Conservation (phyloP, 2,329 filamentous ascomycete species). For the Fusarium sp. region DNA sequence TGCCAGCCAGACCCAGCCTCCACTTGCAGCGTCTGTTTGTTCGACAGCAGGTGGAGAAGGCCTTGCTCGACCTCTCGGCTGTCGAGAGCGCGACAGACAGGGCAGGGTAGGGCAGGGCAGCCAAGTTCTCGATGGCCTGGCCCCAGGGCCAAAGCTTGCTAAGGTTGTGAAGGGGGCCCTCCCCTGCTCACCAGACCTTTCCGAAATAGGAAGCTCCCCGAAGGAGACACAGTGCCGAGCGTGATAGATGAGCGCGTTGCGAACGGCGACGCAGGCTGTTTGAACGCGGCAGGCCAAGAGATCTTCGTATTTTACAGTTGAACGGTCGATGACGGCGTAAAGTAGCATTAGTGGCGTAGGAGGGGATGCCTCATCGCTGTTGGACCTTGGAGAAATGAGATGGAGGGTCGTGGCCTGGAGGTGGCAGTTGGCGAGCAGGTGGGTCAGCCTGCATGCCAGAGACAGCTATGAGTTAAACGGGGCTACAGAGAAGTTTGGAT, state of each 20-base stretch:
- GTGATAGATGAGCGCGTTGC: background rate
- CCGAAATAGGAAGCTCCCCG: slow-evolving; percentile 44
- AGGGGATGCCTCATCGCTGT: background rate
- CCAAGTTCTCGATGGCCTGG: slow-evolving; percentile 1
- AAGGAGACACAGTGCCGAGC: slow-evolving; percentile 39
- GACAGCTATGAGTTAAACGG: slow-evolving; percentile 20
- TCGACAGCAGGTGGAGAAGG: slow-evolving; percentile 26
- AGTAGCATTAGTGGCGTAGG: slow-evolving; percentile 32
- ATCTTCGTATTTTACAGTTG: slow-evolving; percentile 8
- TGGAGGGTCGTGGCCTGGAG: slow-evolving; percentile 14
- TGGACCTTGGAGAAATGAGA: slow-evolving; percentile 3
- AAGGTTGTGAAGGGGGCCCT: slow-evolving; percentile 27
- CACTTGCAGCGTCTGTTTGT: slow-evolving; percentile 19
- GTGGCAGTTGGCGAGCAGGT: slow-evolving; percentile 1
- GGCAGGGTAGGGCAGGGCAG: background rate
- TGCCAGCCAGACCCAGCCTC: slow-evolving; percentile 34
- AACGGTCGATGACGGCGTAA: slow-evolving; percentile 26
- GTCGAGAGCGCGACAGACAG: slow-evolving; percentile 10
- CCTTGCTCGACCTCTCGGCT: slow-evolving; percentile 9
- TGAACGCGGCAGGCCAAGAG: slow-evolving; percentile 11
- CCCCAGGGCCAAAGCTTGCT: slow-evolving; percentile 27
- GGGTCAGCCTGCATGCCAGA: slow-evolving; percentile 30
- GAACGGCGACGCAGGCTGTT: slow-evolving; percentile 10
- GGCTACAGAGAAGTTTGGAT: slow-evolving; percentile 10
- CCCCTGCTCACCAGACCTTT: slow-evolving; percentile 23